phyloP scores from a whole-genome alignment of 129 eudicot genomes.

The Rutidosis leptorrhynchoides region DNA sequence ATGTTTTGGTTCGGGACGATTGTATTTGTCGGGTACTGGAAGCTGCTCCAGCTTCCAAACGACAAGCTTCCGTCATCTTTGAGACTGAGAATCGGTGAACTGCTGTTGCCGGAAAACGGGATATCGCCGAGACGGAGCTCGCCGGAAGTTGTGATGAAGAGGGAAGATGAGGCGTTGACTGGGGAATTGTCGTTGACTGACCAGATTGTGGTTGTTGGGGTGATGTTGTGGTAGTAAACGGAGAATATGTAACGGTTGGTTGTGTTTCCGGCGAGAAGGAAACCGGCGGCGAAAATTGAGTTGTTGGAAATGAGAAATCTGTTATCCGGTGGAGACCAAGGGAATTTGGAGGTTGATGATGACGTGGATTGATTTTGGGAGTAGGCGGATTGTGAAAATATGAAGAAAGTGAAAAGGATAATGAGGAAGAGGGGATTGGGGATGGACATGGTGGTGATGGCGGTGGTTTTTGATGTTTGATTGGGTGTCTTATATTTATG shows the following conservation, averaged over 20 bases:
- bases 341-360: slow-evolving; percentile 29
- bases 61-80: slow-evolving; percentile 45
- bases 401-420: slow-evolving; percentile 21
- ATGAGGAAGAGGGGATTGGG: slow-evolving; percentile 1
- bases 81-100: slow-evolving; percentile 33
- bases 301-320: slow-evolving; percentile 54
- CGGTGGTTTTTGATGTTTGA: slow-evolving; percentile 5
- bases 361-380: slow-evolving; percentile 22
- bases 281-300: slow-evolving; percentile 77
- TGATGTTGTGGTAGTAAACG: slow-evolving; percentile 48
- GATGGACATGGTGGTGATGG: slow-evolving; percentile 16
- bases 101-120: slow-evolving; percentile 32
- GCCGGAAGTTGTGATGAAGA: slow-evolving; percentile 50
- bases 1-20: slow-evolving; percentile 52
- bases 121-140: slow-evolving; percentile 49
- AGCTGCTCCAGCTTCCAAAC: slow-evolving; percentile 61
- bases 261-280: slow-evolving; percentile 33
- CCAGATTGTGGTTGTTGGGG: slow-evolving; percentile 45
- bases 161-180: slow-evolving; percentile 37
- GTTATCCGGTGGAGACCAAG: slow-evolving; percentile 68
- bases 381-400: slow-evolving; percentile 26
- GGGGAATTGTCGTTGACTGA: slow-evolving; percentile 51
- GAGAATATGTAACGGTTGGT: slow-evolving; percentile 53
- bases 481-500: background rate
- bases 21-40: slow-evolving; percentile 58